Conservation (phyloP, 176 grass and related monocot genomes). For the Carex parvula region DNA sequence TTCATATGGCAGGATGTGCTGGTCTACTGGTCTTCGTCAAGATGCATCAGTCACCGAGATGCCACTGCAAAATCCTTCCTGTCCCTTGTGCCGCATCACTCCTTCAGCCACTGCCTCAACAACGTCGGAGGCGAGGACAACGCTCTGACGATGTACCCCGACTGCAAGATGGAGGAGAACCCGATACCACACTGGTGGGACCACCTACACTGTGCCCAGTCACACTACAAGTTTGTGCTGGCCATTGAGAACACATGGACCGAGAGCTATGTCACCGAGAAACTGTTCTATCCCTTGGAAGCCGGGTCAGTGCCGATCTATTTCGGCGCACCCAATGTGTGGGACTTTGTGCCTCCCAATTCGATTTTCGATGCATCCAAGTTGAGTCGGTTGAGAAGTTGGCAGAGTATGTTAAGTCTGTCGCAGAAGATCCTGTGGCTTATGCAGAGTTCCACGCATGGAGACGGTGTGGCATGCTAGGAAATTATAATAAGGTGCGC, state of each 20-base stretch:
- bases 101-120: conserved; percentile 48
- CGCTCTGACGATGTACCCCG: conserved; percentile 36
- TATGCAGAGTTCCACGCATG: conserved; percentile 62
- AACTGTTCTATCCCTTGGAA: conserved; percentile 58
- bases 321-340: conserved; percentile 43
- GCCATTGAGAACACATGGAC: conserved; percentile 52
- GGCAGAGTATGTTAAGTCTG: conserved; percentile 35
- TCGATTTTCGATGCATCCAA: conserved; percentile 44
- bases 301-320: conserved; percentile 50
- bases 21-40: conserved; percentile 62
- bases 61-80: conserved; percentile 32
- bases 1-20: conserved; percentile 34
- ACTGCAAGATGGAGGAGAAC: conserved; percentile 33
- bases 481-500: conserved; percentile 37
- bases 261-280: conserved; percentile 52
- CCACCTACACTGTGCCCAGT: conserved; percentile 58
- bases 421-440: conserved; percentile 48
- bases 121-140: conserved; percentile 44
- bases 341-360: conserved; percentile 47
- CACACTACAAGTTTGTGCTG: conserved; percentile 64
- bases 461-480: conserved; percentile 53
- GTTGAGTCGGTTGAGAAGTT: conserved; percentile 37
- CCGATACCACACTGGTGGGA: conserved; percentile 47
- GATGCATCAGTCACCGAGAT: conserved; percentile 41
- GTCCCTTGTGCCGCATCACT: conserved; percentile 36